Conservation (phyloP, 176 grass and related monocot species). For the Guadua angustifolia region DNA sequence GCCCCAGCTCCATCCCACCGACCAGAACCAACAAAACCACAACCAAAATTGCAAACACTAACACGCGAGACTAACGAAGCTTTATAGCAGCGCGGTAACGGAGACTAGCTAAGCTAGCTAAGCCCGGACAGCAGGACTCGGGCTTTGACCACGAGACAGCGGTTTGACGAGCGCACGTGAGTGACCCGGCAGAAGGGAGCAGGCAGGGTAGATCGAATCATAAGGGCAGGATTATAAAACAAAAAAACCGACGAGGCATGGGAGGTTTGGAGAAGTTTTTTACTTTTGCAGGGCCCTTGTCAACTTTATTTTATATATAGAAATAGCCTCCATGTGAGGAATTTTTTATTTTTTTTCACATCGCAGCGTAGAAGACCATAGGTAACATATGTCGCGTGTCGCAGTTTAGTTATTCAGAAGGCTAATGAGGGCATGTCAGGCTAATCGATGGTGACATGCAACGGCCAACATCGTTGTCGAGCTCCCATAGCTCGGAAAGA, state of each 20-base stretch:
- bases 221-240: constrained; percentile 41
- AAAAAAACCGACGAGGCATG: background rate
- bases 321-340: too few species aligned
- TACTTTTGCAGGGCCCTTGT: too few species aligned
- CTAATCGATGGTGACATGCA: too few species aligned
- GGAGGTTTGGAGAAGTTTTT: background rate
- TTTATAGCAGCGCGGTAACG: constrained; percentile 22
- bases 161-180: constrained; percentile 76
- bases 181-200: constrained; percentile 56
- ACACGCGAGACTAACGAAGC: background rate
- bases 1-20: constrained; percentile 68
- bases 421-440: too few species aligned
- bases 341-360: too few species aligned
- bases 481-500: too few species aligned
- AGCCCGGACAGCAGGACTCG: background rate
- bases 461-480: too few species aligned
- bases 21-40: background rate
- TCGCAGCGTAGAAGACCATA: too few species aligned
- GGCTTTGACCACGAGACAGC: constrained; percentile 59
- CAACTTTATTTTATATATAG: too few species aligned
- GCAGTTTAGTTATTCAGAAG: too few species aligned
- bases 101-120: background rate
- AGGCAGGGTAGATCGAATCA: constrained; percentile 50
- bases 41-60: background rate
- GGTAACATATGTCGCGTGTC: too few species aligned